Base-by-base conservation (phyloP, 805 yeast genomes). In the Tetrapisispora nanseiensis region DNA sequence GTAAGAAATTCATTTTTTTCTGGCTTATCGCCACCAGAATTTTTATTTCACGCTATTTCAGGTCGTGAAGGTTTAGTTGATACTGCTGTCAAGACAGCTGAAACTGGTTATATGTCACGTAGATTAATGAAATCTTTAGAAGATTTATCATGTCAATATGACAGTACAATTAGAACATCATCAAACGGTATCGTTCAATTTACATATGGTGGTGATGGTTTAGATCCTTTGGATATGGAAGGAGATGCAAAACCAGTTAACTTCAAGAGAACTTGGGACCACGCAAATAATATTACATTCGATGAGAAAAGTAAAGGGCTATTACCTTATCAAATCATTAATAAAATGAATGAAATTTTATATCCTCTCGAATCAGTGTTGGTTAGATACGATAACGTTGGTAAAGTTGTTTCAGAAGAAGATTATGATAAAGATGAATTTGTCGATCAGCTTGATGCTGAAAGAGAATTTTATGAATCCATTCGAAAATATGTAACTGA, bases 21-120 rank as follows among this genome's bases (percentile, higher is more conserved):
- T 27, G 99, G 99, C 8, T 71, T 92, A 51, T 75, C 89, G 13
- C 99, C 99, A 2, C 96, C 97, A 11, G 99, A 92, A 62, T 92
- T 90, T 62, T 70, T 90, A 50, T 92, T 94, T 75, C 99, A 92
- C 63, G 97, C 99, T 48, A 92, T 92, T 69, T 89, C 97, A 2
- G 99, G 99, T 61, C 85, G 99, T 72, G 99, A 92, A 73, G 99
- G 99, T 67, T 72, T 92, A 62, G 97, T 92, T 45, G 99, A 92
- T 72, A 92, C 99, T 19, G 99, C 99, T 18, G 99, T 92, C 44
- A 92, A 92, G 65, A 92, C 99, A 27, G 99, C 99, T 3, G 99
- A 92, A 63, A 90, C 98, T 4, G 97, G 97, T 60, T 89, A 89
- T 67, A 90, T 90, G 94, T 90, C 97, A 20, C 84, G 98, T 66